Percentiles rank a stretch among this genome's conserved stretches.
Evolutionary conservation across 257 asterid genomes (phyloP).

Genomic region (Sherardia arvensis): DNA sequence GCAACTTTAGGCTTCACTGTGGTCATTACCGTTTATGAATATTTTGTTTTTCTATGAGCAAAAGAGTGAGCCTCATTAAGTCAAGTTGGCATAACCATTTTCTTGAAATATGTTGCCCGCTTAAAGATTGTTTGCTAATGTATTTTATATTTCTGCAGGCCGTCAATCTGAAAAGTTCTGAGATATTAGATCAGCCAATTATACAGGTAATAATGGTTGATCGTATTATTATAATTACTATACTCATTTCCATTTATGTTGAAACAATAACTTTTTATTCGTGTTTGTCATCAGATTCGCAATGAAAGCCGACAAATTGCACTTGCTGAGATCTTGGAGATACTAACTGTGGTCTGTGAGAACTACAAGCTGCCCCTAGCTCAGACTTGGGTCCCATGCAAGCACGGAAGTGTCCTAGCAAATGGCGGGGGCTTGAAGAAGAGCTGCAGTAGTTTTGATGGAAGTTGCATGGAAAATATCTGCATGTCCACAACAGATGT

Average conservation of each 20-base stretch:
- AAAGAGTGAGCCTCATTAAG: background rate
- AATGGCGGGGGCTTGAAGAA: conserved; percentile 79
- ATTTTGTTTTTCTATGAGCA: background rate
- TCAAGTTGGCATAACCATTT: background rate
- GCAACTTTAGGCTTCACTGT: background rate
- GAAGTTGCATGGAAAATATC: conserved; percentile 87
- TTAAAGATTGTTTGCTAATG: conserved; percentile 11
- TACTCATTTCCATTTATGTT: conserved; percentile 9
- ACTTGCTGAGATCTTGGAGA: conserved; percentile 69
- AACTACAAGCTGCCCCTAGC: conserved; percentile 78
- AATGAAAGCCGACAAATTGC: conserved; percentile 88
- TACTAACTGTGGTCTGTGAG: conserved; percentile 77
- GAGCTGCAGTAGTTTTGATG: conserved; percentile 88
- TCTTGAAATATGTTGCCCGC: background rate
- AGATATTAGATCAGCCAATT: conserved; percentile 67
- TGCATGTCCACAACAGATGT: conserved; percentile 87
- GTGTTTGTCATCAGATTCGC: conserved; percentile 53
- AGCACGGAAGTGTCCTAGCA: conserved; percentile 70
- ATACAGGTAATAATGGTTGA: conserved; percentile 42
- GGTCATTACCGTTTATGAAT: background rate
- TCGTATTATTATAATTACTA: conserved; percentile 6
- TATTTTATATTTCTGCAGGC: conserved; percentile 60
- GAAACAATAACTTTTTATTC: conserved; percentile 12
- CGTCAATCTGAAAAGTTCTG: conserved; percentile 83
- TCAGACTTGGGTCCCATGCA: conserved; percentile 96